phyloP scores from a whole-genome alignment of 2,329 filamentous ascomycete species.

The Beauveria sp. region DNA sequence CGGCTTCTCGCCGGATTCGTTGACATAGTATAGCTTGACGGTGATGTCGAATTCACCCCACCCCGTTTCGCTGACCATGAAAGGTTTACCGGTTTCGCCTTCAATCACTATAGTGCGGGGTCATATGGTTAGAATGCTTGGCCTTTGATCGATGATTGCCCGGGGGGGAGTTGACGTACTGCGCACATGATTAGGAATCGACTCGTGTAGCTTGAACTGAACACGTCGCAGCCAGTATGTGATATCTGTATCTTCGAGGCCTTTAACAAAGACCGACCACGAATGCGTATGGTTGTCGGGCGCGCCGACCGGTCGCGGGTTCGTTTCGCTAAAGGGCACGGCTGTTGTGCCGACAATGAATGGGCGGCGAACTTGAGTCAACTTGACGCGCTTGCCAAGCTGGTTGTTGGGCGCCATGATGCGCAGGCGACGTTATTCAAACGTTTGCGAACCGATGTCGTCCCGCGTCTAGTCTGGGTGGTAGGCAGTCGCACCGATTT shows the following conservation, averaged over 20 bases:
- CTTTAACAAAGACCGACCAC: conserved; percentile 91
- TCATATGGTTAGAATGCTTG: neutral
- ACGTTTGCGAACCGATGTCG: neutral
- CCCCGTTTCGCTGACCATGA: conserved; percentile 83
- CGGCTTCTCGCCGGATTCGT: conserved; percentile 83
- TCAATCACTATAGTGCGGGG: conserved; percentile 51
- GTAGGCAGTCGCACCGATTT: neutral
- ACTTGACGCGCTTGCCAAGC: conserved; percentile 56
- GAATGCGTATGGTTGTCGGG: conserved; percentile 92
- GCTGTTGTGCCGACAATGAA: conserved; percentile 77
- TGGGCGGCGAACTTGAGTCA: conserved; percentile 55
- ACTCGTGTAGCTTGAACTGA: conserved; percentile 97
- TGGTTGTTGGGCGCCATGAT: conserved; percentile 52
- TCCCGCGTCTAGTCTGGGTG: neutral
- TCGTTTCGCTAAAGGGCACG: conserved; percentile 68
- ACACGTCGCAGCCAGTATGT: conserved; percentile 95
- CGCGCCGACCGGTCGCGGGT: conserved; percentile 67
- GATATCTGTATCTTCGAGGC: conserved; percentile 81
- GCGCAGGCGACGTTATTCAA: neutral
- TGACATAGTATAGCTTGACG: conserved; percentile 87
- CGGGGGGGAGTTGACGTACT: conserved; percentile 38
- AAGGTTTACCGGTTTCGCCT: conserved; percentile 58
- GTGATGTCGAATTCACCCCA: conserved; percentile 98
- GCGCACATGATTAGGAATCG: conserved; percentile 83
- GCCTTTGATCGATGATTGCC: neutral